Evolutionary conservation across 2,329 filamentous ascomycete species (phyloP).

Genomic region (Venturia effusa): DNA sequence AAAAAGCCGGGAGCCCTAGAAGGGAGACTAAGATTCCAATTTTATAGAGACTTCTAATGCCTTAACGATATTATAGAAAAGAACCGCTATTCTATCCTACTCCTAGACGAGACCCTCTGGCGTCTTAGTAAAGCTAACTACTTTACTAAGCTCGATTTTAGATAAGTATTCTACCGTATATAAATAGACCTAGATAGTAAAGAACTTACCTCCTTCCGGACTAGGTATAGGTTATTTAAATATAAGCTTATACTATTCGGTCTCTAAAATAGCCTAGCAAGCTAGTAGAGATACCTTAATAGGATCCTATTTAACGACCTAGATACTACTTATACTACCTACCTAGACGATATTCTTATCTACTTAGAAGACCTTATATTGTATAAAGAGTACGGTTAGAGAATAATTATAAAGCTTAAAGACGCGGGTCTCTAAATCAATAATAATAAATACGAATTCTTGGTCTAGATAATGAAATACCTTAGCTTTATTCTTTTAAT

Average conservation of each 20-base stretch:
- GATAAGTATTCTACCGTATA: conserved; percentile 21
- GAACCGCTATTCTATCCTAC: conserved; percentile 21
- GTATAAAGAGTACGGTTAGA: conserved; percentile 8
- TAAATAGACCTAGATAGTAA: background rate
- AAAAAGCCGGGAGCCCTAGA: conserved; percentile 19
- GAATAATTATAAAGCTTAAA: conserved; percentile 5
- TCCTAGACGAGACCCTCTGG: conserved; percentile 23
- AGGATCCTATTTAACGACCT: conserved; percentile 15
- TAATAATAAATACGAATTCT: conserved; percentile 19
- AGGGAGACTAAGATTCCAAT: conserved; percentile 12
- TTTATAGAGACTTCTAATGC: conserved; percentile 26
- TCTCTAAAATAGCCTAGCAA: background rate
- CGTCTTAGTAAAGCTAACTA: conserved; percentile 16
- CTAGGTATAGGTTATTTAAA: background rate
- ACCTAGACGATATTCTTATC: conserved; percentile 19
- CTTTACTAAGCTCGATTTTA: conserved; percentile 24
- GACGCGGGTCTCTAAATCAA: conserved; percentile 12
- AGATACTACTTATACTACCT: conserved; percentile 16
- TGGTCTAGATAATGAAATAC: conserved; percentile 19
- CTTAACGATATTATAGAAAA: conserved; percentile 27
- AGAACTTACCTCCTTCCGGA: background rate
- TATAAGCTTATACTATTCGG: too few relatives aligned
- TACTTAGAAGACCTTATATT: conserved; percentile 12
- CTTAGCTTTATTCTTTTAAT: conserved; percentile 17
- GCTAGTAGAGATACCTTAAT: background rate